Evolutionary conservation across 1,284 basidiomycete genomes (phyloP), one percentile per base, ranked within the genome.

Genomic region (Trametes polyzona): DNA sequence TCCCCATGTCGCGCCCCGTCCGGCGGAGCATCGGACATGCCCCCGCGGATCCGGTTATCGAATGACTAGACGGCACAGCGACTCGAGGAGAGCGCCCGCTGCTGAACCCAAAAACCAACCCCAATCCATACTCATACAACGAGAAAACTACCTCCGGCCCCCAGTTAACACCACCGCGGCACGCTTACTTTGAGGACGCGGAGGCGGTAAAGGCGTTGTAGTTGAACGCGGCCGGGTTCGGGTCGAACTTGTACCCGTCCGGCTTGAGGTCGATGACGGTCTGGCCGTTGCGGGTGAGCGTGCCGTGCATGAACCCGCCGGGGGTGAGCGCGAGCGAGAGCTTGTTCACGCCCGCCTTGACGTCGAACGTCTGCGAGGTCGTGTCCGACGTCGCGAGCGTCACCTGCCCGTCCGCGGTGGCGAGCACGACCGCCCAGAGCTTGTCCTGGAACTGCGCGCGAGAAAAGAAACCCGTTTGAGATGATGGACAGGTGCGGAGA

Each of bases 361-460:
- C 80, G 29, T 68, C 48, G 69, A 84, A 84, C 8, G 77, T 81
- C 68, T 81, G 73, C 16, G 76, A 69, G 47, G 71, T 75, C 30
- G 73, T 72, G 40, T 74, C 57, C 23, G 80, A 80, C 9, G 80
- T 80, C 30, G 76, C 76, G 58, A 90, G 76, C 3, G 76, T 82
- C 47, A 88, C 80, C 14, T 62, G 74, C 4, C 75, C 78, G 11
- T 84, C 75, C 4, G 76, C 78, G 14, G 83, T 85, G 12, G 87
- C 78, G 64, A 92, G 78, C 9, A 88, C 83, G 29, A 90, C 77
- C 1, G 77, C 89, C 84, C 88, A 88, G 16, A 87, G 72, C 29
- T 76, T 78, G 73, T 93, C 82, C 51, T 72, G 63, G 43, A 74
- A 73, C 81, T 83, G 55, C 29, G 29, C 19, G 37, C 21, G 23